Evolutionary conservation across 441 rosid genomes (phyloP), one percentile per base, ranked within the genome.

Genomic region (Brassica hybrid): DNA sequence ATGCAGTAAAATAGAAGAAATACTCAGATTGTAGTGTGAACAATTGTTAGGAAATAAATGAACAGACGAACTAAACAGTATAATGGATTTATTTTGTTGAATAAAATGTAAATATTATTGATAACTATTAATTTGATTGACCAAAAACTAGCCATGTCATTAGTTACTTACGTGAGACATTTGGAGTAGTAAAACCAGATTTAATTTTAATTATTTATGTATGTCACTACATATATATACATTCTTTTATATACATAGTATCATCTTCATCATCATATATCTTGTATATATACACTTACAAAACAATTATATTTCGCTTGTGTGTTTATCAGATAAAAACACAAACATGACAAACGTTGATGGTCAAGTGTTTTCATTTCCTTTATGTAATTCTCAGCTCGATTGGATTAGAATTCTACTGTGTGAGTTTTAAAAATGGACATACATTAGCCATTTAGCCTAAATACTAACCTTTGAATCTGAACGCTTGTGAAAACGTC

Each of bases 401-500:
- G 4, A 54, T 12, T 11, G 17, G 48, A 52, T 30, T 16, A 21
- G 16, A 32, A 56, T 8, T 34, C 7, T 13, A 54, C 8, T 1
- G 18, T 17, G 23, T 7, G 50, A 36, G 18, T 8, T 30, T 3
- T 48, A 32, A 69, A 50, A 69, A 0, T 68, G 54, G 54, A 48
- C 54, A 48, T 48, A n/a, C 18, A 13, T 11, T 43, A 36, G 41
- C 10, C 10, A 36, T 30, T 12, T 69, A 57, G 73, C 34, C 16
- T 60, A 32, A 52, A 52, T 45, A 45, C 16, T 13, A 45, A 50
- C 13, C 34, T 61, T 27, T 27, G 65, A 2, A 62, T n/a, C 21
- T 62, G 68, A 48, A 50, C 19, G 71, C 72, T 68, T 68, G 43
- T 34, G 6, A 25, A 48, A 62, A 1, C 32, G 52, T 62, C 41